Evolutionary conservation across 208 protist genomes (phyloP), one percentile per base, ranked within the genome.

Genomic region (Balamuthia mandrillaris): DNA sequence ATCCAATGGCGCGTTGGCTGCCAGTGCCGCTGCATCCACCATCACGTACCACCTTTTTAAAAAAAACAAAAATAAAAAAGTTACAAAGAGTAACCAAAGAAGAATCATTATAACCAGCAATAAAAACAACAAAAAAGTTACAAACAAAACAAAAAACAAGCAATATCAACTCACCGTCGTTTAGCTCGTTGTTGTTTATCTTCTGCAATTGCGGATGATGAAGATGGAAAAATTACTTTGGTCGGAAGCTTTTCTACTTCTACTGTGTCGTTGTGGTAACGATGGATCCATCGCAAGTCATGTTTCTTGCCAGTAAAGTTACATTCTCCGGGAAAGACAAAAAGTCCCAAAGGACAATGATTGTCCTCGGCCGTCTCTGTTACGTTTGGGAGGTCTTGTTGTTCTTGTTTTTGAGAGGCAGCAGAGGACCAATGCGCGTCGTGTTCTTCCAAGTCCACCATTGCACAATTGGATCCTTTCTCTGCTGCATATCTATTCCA

Each of bases 241-340:
- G n/a, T n/a, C n/a, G n/a, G n/a, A n/a, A n/a, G n/a, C n/a, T n/a
- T n/a, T n/a, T n/a, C n/a, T n/a, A n/a, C n/a, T n/a, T n/a, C n/a
- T n/a, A n/a, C n/a, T n/a, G n/a, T 31, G 10, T 10, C 9, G n/a
- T 65, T 9, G 33, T 24, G 63, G 27, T 79, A 79, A 18, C 70
- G 47, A 1, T 89, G 16, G 4, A 89, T 63, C 68, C 58, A 87
- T 10, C 92, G 86, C 2, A 95, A 51, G 5, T 47, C 44, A 35
- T 90, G 91, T 44, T 93, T 91, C 12, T 60, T 70, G 6, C 95
- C 95, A 21, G 74, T 82, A 79, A 94, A 95, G 61, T 96, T 96
- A 47, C 87, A 94, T 78, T 94, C 74, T 31, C 74, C 91, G 37
- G 94, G 89, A 60, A 88, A 95, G 52, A 86, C 92, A 66, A 96